These are phyloP conservation scores for Ogataea siamensis DNA, from an alignment of 805 yeast species.

Conservation along the genomic window DNA sequence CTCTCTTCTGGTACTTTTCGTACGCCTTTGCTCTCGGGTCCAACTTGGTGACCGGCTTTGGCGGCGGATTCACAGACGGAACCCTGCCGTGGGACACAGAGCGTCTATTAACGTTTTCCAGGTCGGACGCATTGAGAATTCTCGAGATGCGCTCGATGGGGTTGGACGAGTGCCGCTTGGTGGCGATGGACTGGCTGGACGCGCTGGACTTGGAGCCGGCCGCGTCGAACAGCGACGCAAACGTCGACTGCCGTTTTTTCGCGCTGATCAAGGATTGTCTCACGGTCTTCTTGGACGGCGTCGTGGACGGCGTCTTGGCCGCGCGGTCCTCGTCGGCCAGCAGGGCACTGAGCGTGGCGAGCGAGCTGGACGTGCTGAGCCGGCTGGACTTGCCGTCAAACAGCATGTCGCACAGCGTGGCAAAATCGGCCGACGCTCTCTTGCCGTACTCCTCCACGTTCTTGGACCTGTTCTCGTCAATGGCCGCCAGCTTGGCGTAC, in stretches of 20 bases:
- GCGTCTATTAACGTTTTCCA: conserved; percentile 44
- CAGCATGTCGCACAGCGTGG: conserved; percentile 71
- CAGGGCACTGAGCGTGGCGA: conserved; percentile 49
- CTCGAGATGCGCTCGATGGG: conserved; percentile 36
- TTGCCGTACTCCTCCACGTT: conserved; percentile 69
- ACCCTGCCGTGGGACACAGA: conserved; percentile 38
- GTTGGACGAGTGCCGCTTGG: conserved; percentile 31
- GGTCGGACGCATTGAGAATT: conserved; percentile 44
- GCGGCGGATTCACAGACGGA: conserved; percentile 37
- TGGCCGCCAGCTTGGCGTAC: conserved; percentile 63
- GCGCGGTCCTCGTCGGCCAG: conserved; percentile 29
- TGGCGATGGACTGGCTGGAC: conserved; percentile 8
- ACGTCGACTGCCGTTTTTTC: conserved; percentile 24
- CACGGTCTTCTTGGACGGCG: conserved; percentile 8
- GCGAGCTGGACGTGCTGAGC: conserved; percentile 40
- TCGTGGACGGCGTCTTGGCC: conserved; percentile 4
- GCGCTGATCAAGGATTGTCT: conserved; percentile 23
- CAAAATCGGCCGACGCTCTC: conserved; percentile 76
- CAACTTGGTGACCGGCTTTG: conserved; percentile 54
- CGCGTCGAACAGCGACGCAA: conserved; percentile 20
- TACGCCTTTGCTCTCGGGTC: conserved; percentile 57
- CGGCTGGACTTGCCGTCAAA: conserved; percentile 57
- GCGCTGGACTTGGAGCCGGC: conserved; percentile 17
- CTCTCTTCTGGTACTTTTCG: conserved; percentile 42
- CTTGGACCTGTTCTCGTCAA: conserved; percentile 60